These are phyloP conservation scores for Diplodia mutila DNA, from an alignment of 2,329 filamentous ascomycete species.

Conservation along the genomic window DNA sequence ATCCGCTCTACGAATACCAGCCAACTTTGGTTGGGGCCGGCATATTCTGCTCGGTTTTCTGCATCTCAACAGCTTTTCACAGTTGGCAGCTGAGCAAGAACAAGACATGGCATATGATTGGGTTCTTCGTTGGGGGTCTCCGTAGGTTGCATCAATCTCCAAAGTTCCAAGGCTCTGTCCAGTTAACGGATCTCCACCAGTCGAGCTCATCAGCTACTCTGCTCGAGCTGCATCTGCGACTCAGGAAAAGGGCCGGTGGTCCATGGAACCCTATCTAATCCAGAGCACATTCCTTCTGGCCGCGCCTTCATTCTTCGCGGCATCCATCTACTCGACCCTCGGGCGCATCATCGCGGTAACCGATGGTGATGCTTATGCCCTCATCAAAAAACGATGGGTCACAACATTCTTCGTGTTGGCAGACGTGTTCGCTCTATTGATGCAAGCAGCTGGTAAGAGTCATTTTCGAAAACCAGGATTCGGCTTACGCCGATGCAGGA, in stretches of 20 bases:
- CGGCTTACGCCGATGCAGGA: not conserved
- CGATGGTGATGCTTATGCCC: slow-evolving; percentile 38
- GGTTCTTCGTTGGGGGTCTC: slow-evolving; percentile 56
- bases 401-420: slow-evolving; percentile 48
- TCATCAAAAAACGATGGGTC: slow-evolving; percentile 42
- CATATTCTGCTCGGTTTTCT: slow-evolving; percentile 37
- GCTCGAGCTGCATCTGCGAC: slow-evolving; percentile 41
- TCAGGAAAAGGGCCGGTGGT: slow-evolving; percentile 35
- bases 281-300: slow-evolving; percentile 51
- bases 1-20: slow-evolving; percentile 36
- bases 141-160: slow-evolving; percentile 44
- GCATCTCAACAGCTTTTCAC: slow-evolving; percentile 40
- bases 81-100: slow-evolving; percentile 42
- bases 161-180: not conserved
- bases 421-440: slow-evolving; percentile 47
- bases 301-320: slow-evolving; percentile 53
- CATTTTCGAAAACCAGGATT: not conserved
- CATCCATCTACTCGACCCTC: slow-evolving; percentile 50
- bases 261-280: slow-evolving; percentile 47
- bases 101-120: slow-evolving; percentile 56
- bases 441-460: slow-evolving; percentile 36
- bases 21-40: slow-evolving; percentile 36
- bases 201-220: slow-evolving; percentile 57
- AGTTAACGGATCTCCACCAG: slow-evolving; percentile 35
- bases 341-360: slow-evolving; percentile 45